These are phyloP conservation scores for Hanseniaspora osmophila DNA, from an alignment of 805 yeast genomes.

Conservation along the genomic window DNA sequence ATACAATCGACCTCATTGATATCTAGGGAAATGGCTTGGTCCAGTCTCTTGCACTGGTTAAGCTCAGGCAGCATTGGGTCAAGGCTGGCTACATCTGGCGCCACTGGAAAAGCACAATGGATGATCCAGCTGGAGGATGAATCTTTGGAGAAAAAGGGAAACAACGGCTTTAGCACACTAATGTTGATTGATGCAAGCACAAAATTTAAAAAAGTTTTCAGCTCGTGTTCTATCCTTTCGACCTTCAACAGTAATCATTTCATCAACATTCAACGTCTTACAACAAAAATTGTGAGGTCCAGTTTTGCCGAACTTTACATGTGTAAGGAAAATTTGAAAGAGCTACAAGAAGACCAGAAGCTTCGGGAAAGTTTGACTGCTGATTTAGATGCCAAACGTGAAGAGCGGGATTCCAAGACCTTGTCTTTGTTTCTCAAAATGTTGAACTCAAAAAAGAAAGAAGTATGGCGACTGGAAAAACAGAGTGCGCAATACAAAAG, in stretches of 20 bases:
- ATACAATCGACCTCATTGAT: not conserved
- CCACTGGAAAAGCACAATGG: not conserved
- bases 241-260: not conserved
- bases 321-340: not conserved
- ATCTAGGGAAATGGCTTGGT: not conserved
- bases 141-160: not conserved
- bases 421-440: not conserved
- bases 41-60: not conserved
- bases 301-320: not conserved
- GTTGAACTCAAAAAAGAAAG: not conserved
- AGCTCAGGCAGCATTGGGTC: not conserved
- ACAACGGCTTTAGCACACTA: not conserved
- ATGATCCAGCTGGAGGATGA: not conserved
- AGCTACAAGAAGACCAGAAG: not conserved
- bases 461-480: not conserved
- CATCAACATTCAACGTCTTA: not conserved
- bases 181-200: not conserved
- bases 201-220: not conserved
- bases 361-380: not conserved
- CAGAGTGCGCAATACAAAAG: not conserved
- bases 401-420: not conserved
- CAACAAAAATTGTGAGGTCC: not conserved
- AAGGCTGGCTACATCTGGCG: not conserved
- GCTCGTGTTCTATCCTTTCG: not conserved
- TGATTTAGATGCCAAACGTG: not conserved